A percentile compares a stretch with the other conserved stretches of the same genome.
These are phyloP conservation scores for Termitomyces sp. DNA, from an alignment of 1,284 basidiomycete species.

Conservation along the genomic window DNA sequence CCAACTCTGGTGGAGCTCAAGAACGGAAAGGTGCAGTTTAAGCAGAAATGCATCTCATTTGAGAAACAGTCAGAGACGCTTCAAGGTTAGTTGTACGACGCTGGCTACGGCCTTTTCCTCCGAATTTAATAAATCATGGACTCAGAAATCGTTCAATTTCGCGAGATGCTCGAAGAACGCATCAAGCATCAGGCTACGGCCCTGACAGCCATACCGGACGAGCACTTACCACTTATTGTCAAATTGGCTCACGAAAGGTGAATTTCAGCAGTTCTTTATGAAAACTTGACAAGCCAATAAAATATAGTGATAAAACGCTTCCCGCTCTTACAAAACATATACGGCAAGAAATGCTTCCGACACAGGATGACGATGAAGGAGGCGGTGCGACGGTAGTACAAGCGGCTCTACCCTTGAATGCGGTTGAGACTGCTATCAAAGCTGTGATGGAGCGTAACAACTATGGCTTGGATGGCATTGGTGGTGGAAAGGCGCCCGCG, in stretches of 20 bases:
- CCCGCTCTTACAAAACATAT: conserved; percentile 58
- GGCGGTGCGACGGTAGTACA: conserved; percentile 34
- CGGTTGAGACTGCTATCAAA: conserved; percentile 60
- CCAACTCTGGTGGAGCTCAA: conserved; percentile 53
- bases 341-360: conserved; percentile 55
- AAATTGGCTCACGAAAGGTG: conserved; percentile 82
- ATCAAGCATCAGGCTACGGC: conserved; percentile 40
- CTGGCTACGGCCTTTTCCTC: not conserved
- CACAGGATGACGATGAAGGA: conserved; percentile 47
- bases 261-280: conserved; percentile 13
- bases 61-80: conserved; percentile 79
- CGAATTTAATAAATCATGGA: not conserved
- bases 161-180: conserved; percentile 57
- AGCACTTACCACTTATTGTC: conserved; percentile 69
- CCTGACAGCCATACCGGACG: conserved; percentile 54
- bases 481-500: conserved; percentile 49
- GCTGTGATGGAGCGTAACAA: conserved; percentile 59
- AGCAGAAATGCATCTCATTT: conserved; percentile 71
- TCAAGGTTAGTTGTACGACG: conserved; percentile 50
- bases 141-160: conserved; percentile 68
- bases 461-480: conserved; percentile 61
- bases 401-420: conserved; percentile 42
- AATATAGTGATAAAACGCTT: conserved; percentile 62
- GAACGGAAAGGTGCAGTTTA: conserved; percentile 74
- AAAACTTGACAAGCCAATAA: not conserved